A percentile compares a stretch with the other conserved stretches of the same genome.
Evolutionary conservation across 2,329 filamentous ascomycete species (phyloP).

Genomic region (Dactylellina parvicollis): DNA sequence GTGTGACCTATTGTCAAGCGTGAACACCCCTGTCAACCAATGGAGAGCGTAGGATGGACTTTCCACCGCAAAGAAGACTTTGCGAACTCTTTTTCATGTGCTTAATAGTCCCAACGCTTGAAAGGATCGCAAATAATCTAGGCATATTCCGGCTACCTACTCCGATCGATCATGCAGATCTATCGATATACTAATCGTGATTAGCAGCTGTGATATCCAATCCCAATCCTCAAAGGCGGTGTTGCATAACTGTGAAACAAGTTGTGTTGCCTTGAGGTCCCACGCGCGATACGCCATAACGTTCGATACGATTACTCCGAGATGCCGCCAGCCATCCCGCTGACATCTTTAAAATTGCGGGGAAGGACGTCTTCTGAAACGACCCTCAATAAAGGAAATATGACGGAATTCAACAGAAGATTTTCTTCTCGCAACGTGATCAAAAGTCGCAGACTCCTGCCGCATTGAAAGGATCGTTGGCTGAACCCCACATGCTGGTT

Average conservation of each 20-base stretch:
- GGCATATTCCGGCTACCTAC: background rate
- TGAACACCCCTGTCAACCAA: constrained; percentile 23
- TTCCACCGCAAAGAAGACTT: background rate
- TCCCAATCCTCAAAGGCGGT: background rate
- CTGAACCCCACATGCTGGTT: constrained; percentile 31
- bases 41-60: background rate
- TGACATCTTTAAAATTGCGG: background rate
- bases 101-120: background rate
- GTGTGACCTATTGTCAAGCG: constrained; percentile 14
- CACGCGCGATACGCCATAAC: background rate
- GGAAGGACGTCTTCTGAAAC: background rate
- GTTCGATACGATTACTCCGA: background rate
- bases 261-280: background rate
- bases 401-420: background rate
- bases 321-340: background rate
- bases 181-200: constrained; percentile 15
- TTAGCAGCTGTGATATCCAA: background rate
- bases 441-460: constrained; percentile 6
- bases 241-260: constrained; percentile 11
- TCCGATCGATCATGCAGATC: background rate
- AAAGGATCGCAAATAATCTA: background rate
- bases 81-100: background rate
- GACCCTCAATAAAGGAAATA: background rate
- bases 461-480: background rate
- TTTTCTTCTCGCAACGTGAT: too few relatives aligned